A percentile compares a stretch with the other conserved stretches of the same genome.
Evolutionary conservation across 2,329 filamentous ascomycete species (phyloP).

Genomic region (Fusarium metavorans): DNA sequence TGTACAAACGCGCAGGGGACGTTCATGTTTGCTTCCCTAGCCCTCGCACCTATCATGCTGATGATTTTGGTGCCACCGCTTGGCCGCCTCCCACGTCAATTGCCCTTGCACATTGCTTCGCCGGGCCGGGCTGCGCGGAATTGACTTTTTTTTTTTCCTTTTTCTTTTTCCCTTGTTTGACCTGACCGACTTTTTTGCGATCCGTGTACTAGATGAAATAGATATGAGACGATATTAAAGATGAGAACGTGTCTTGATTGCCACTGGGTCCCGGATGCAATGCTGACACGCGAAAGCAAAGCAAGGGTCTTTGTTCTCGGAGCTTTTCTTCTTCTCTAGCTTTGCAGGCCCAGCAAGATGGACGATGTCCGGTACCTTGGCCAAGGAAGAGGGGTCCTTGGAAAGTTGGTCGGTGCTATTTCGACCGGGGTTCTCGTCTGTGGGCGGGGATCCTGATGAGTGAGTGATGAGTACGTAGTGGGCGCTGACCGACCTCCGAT

Average conservation of each 20-base stretch:
- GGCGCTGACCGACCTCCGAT: slow-evolving; percentile 7
- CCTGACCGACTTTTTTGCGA: slow-evolving; percentile 14
- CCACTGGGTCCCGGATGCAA: not conserved
- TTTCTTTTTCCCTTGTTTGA: not conserved
- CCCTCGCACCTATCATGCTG: slow-evolving; percentile 17
- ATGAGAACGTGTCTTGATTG: not conserved
- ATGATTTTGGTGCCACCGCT: slow-evolving; percentile 19
- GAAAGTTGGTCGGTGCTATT: slow-evolving; percentile 18
- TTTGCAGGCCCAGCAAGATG: slow-evolving; percentile 10
- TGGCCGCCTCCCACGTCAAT: slow-evolving; percentile 35
- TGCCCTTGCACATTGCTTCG: slow-evolving; percentile 22
- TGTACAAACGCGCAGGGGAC: slow-evolving; percentile 14
- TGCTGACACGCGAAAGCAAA: not conserved
- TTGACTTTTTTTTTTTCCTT: slow-evolving; percentile 5
- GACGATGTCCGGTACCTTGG: not conserved
- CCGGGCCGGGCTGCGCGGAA: slow-evolving; percentile 10
- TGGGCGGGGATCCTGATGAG: slow-evolving; percentile 9
- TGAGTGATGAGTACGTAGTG: slow-evolving; percentile 1
- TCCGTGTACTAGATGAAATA: not conserved
- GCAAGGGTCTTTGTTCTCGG: slow-evolving; percentile 19
- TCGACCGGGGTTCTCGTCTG: slow-evolving; percentile 24
- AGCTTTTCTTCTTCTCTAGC: slow-evolving; percentile 4
- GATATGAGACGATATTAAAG: not conserved
- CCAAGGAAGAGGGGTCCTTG: slow-evolving; percentile 11
- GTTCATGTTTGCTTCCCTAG: slow-evolving; percentile 28